Base-by-base conservation (phyloP, 2,329 filamentous ascomycete genomes). In the Teratosphaeria epicoccoides region DNA sequence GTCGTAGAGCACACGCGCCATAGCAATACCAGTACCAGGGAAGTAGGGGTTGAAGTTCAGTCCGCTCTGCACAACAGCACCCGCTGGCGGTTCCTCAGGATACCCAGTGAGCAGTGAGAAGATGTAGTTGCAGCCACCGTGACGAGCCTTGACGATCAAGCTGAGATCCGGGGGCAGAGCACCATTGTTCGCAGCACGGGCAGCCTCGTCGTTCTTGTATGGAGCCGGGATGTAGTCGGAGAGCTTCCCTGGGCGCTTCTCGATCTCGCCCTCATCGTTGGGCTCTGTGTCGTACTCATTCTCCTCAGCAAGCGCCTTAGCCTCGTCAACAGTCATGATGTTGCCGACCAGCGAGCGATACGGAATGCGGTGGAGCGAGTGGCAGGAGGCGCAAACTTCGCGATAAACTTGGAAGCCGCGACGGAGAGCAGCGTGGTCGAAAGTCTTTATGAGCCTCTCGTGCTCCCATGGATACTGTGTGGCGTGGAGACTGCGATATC, bases 21-120 rank as follows among this genome's bases (percentile, higher is more conserved):
- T 98, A 66, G 87, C 93, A 71, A 98, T 98, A 70, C 91, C 91
- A 63, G 93, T 97, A 69, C 93, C 93, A 53, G 93, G 93, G 84
- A 98, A 98, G 81, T 96, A 98, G 55, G 93, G 93, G 82, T 98
- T 98, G 83, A 98, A 98, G 84, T 97, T 96, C 74, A 98, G 84
- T 67, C 93, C 93, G 56, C 84, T 82, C 64, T 83, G 84, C 55
- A 98, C 85, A 64, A 80, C 76, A 57, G 87, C 89, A 70, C 93
- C 93, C 49, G 93, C 88, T 50, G 93, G 93, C 55, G 88, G 80
- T 76, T 98, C 93, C 63, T 98, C 93, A 55, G 93, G 93, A 75
- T 98, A 98, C 63, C 93, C 93, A 52, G 93, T 98, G 68, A 98
- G 77, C 71, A 98, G 80, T 71, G 78, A 88, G 82, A 97, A 98